Base-by-base conservation (phyloP, 129 eudicot genomes). In the Solidago caesia region DNA sequence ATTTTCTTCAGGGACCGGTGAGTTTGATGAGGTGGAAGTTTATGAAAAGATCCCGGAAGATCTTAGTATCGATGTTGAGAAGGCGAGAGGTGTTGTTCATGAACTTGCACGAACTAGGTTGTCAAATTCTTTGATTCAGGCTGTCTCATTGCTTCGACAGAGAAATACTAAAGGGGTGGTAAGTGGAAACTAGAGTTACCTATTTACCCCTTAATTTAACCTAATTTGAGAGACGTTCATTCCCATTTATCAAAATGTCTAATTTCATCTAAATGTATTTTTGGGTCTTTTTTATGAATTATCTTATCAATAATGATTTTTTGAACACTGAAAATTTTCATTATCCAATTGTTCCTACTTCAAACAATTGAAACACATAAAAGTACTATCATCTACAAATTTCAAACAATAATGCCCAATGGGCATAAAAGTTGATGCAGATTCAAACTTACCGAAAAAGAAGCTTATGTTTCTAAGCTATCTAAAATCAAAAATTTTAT, bases 1-100 rank as follows among this genome's bases (percentile, higher is more conserved):
- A 52, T 89, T 95, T 77, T 89, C 97, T 29, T 89, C 97, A 2
- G 99, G 99, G 74, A 91, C 99, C 0, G 99, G 99, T 15, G 99
- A 95, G 77, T 91, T 95, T 52, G 90, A 95, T 70, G 96, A 81
- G 51, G 92, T 88, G 69, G 97, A 91, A 73, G 96, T 91, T 39
- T 95, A 87, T 68, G 81, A 89, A 70, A 95, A 89, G 68, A 89
- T 95, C 13, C 99, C 99, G 0, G 78, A 81, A 53, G 97, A 95
- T 84, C 91, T 95, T n/a, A 74, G 81, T 44, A 91, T 95, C 13
- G 71, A 83, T 77, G 80, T 77, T 15, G 90, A 72, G 27, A 95
- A 88, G 82, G 96, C 99, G 25, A 86, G 84, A 79, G 75, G 72
- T 25, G 89, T 89, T 44, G 92, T 91, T 83, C 87, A 79, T 41